Conservation (phyloP, 805 yeast genomes). For the Aciculoconidium aculeatum region DNA sequence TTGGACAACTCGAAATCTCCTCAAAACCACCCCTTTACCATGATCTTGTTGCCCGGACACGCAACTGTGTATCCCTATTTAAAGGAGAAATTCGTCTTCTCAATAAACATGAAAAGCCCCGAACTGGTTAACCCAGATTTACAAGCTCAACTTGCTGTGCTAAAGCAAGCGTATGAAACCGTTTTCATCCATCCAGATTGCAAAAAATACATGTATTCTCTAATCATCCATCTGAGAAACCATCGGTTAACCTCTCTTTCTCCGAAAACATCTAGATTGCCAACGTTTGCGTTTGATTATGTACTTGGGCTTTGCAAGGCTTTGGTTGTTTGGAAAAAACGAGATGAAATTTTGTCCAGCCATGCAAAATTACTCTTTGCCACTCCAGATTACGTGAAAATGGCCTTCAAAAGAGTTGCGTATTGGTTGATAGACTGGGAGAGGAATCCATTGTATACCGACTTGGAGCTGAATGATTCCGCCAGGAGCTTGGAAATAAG, state of each 20-base stretch:
- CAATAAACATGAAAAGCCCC: slow-evolving; percentile 2
- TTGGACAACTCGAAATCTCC: no score
- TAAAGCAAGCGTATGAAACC: slow-evolving; percentile 2
- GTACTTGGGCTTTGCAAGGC: slow-evolving; percentile 23
- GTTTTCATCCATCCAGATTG: slow-evolving; percentile 32
- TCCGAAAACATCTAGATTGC: slow-evolving; percentile 28
- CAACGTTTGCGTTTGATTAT: slow-evolving; percentile 26
- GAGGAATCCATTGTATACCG: slow-evolving; percentile 14
- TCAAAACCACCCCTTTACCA: no score
- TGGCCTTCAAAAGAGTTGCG: slow-evolving; percentile 33
- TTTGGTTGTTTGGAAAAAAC: slow-evolving; percentile 17
- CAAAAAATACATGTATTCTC: slow-evolving; percentile 30
- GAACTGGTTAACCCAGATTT: no score
- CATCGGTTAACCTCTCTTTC: slow-evolving; percentile 37
- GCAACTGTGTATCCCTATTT: slow-evolving; percentile 9
- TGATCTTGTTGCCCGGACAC: slow-evolving; percentile 8
- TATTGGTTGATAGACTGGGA: slow-evolving; percentile 44
- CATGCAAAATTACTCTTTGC: slow-evolving; percentile 15
- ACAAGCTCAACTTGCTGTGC: no score
- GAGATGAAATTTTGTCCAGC: slow-evolving; percentile 4
- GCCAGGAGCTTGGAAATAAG: slow-evolving; percentile 21
- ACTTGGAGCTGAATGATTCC: slow-evolving; percentile 2
- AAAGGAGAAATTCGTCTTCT: slow-evolving; percentile 12
- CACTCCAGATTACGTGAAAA: slow-evolving; percentile 33
- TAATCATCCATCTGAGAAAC: slow-evolving; percentile 30